Evolutionary conservation across 371 early-diverging fungal species (phyloP), one percentile per base, ranked within the genome.

Genomic region (Mortierella sp.): DNA sequence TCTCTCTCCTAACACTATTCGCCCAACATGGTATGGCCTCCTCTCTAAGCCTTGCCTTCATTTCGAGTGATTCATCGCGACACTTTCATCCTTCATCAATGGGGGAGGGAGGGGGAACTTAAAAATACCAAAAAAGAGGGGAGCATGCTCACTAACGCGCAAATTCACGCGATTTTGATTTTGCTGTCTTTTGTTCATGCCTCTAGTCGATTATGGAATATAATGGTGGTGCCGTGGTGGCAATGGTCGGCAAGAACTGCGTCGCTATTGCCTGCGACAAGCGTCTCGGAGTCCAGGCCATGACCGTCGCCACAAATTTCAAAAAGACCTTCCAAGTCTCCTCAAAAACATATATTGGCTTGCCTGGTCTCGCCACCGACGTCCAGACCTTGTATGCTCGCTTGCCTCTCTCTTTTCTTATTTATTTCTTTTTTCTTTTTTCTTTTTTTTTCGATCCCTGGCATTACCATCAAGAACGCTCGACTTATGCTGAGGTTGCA

Each of bases 211-310:
- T 93, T 84, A 93, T 93, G 93, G 87, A 91, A 84, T 96, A 96
- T 82, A 97, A 97, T 87, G 98, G 98, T 71, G 91, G 93, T 77
- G 95, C 98, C 70, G 87, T 99, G 64, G 94, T 99, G 75, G 99
- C 99, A 75, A 99, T 99, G 99, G 91, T 90, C 52, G 99, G 99
- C 81, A 98, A 99, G 84, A 89, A 94, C 83, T 98, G 98, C 82
- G 98, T 99, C 7, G 98, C 98, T 55, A 97, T 99, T 73, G 99
- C 98, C 4, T 90, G 95, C 37, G 99, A 99, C 87, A 95, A 92
- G 76, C 91, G 96, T 67, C 83, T 96, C 37, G 98, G 99, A 51
- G 90, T 93, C 62, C 97, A 98, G 74, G 91, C 93, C 71, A 89
- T 98, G 89, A 99, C 99, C 21, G 90, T 99, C 19, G 90, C 93